Base-by-base conservation (phyloP, 495 filamentous ascomycete species). In the Platismatia glauca region DNA sequence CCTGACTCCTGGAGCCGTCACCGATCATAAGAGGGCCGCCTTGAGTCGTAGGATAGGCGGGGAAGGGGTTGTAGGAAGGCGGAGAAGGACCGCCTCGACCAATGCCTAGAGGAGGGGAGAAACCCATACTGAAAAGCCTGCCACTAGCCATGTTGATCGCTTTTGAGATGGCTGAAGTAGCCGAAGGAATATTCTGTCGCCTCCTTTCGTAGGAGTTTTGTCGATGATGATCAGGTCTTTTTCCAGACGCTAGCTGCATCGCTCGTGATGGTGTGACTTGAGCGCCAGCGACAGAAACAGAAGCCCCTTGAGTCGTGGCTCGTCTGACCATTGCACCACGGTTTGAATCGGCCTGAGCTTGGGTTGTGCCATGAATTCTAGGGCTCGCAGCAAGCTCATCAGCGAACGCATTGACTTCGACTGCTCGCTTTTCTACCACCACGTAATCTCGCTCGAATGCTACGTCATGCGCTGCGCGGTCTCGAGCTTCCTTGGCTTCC, bases 331-430 rank as follows among this genome's bases (percentile, higher is more conserved):
- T 78, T 12, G 76, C 72, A 48, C 79, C 79, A 52, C 71, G 62
- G 33, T 75, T 78, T 29, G 72, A 64, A 62, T 74, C 69, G 12
- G 68, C 57, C 7, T 71, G 69, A 34, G 72, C 66, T 38, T 76
- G 75, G 39, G 70, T 38, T 38, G 74, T 70, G 0, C 76, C 74
- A 55, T 76, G 77, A 60, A 86, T 81, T 44, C 79, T 78, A 37
- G 86, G 86, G 62, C 89, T 90, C 55, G 90, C 84, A 22, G 89
- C 90, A 66, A 98, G 76, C 72, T 97, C 91, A 71, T 98, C 94
- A 12, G 94, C 94, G 70, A 98, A 90, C 6, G 94, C 93, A 75
- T 98, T 97, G 34, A 97, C 93, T 72, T 97, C 90, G 6, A 97
- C 91, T 11, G 87, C 86, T 58, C 86, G 86, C 77, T 97, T 97